Base-by-base conservation (phyloP, 768 basidiomycete species). In the Boletus rufocinnamomeus region DNA sequence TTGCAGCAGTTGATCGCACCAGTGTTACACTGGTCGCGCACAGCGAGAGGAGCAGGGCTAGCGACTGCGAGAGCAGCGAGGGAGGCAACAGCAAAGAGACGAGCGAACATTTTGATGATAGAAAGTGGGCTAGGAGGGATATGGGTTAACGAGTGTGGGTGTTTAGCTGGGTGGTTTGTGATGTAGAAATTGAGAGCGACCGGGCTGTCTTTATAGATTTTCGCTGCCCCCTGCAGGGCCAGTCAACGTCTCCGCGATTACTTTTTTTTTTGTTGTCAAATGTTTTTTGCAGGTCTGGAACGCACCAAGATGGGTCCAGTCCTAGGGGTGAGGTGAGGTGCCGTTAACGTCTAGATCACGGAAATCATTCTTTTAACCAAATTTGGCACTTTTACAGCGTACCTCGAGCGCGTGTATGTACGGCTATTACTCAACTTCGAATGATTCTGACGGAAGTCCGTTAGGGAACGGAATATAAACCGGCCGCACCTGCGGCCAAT, bases 21-120 rank as follows among this genome's bases (percentile, higher is more conserved):
- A 17, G 56, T 61, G 48, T 52, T 47, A 44, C 66, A 66, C 45
- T 57, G 47, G 23, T n/a, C 43, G 8, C 63, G 61, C 1, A 25
- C 30, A 51, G 30, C 23, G 32, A 59, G 19, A 28, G 41, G 34
- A 35, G 38, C 50, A 25, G 62, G 56, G 17, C 45, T 6, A 2
- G 63, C 61, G 6, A 63, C 47, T 3, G 54, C 65, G 52, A 66
- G 35, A 6, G 55, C 67, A 54, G 34, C 63, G 30, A 68, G 46
- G 19, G 59, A 52, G 21, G 58, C 65, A 49, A 65, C 45, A 9
- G 57, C 60, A 9, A 61, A 59, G 28, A 61, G 21, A 56, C 61
- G 59, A 59, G 59, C 45, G 32, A 66, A 66, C 65, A 66, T 66
- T 35, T 25, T 53, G 56, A 57, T 57, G 2, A 2, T 52, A 35